Conservation (phyloP, 2,329 filamentous ascomycete species). For the Xylaria sp. region DNA sequence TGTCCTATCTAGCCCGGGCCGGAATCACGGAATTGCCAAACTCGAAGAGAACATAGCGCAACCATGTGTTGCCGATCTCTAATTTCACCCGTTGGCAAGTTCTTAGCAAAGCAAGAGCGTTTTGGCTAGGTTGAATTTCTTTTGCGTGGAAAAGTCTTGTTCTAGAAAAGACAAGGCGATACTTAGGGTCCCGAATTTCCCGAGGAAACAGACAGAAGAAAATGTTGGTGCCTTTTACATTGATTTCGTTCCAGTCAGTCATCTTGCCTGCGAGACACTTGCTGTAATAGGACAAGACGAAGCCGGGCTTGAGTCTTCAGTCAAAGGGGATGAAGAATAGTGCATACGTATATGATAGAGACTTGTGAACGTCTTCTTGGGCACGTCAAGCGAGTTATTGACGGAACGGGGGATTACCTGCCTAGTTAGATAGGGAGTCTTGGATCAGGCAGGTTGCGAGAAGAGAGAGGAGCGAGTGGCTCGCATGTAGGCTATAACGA, state of each 20-base stretch:
- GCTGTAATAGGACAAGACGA: not conserved
- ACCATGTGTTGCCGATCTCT: conserved; percentile 5
- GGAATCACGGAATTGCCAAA: not conserved
- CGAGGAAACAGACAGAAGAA: not conserved
- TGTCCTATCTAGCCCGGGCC: too few species aligned
- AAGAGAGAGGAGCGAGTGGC: too few species aligned
- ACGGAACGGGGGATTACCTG: too few species aligned
- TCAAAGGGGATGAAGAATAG: too few species aligned
- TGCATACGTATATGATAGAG: too few species aligned
- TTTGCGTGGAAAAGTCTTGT: not conserved
- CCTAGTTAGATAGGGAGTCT: not conserved
- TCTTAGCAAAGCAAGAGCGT: conserved; percentile 4
- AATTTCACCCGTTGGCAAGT: not conserved
- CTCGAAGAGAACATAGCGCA: not conserved
- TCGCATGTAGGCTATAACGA: too few species aligned
- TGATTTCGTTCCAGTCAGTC: not conserved
- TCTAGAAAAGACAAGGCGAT: not conserved
- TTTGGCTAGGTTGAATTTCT: not conserved
- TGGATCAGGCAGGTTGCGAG: not conserved
- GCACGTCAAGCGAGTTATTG: not conserved
- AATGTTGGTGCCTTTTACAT: not conserved
- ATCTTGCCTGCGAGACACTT: not conserved
- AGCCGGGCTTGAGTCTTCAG: not conserved
- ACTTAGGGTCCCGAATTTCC: conserved; percentile 2
- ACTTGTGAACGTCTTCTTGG: not conserved